Base-by-base conservation (phyloP, 2,329 filamentous ascomycete genomes). In the Penicillium sp. region DNA sequence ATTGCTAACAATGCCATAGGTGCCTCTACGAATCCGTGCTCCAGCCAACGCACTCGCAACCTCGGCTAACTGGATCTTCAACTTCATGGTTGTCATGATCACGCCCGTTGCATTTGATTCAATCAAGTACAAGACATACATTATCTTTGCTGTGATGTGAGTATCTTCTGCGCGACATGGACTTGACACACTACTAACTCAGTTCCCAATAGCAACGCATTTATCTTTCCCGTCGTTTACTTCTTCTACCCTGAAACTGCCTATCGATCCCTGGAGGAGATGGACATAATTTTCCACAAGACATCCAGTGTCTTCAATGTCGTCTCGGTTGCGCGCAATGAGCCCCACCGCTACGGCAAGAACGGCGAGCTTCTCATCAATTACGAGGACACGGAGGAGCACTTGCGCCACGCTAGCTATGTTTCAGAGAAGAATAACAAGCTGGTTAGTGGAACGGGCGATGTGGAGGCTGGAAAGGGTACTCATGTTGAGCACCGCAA, bases 81-180 rank as follows among this genome's bases (percentile, higher is more conserved):
- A 85, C 69, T 86, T 86, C 69, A 73, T 86, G 64, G 82, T 87
- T 37, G 85, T 87, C 42, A 85, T 86, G 80, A 81, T 87, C 44
- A 85, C 84, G 0, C 85, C 85, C 0, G 78, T 82, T 2, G 81
- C 83, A 8, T 82, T 87, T 60, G 71, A 75, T 4, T 79, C 76
- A 43, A 83, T 84, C 58, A 70, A 73, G 1, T 83, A 81, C 63
- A 69, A 75, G 54, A 83, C 81, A 1, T 84, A 83, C 66, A 78
- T 81, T 53, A 79, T 81, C 60, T 81, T 81, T 60, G 79, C 79
- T 16, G 78, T 79, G 32, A 82, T 75, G 70, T 75, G 66, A 61
- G 72, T 63, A 37, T 20, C 20, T 38, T 32, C 26, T 22, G 2
- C 10, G 0, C 2, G 0, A 14, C 14, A 6, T 20, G 22, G 16